Base-by-base conservation (phyloP, 345 rosid species). In the Aurinia saxatilis region DNA sequence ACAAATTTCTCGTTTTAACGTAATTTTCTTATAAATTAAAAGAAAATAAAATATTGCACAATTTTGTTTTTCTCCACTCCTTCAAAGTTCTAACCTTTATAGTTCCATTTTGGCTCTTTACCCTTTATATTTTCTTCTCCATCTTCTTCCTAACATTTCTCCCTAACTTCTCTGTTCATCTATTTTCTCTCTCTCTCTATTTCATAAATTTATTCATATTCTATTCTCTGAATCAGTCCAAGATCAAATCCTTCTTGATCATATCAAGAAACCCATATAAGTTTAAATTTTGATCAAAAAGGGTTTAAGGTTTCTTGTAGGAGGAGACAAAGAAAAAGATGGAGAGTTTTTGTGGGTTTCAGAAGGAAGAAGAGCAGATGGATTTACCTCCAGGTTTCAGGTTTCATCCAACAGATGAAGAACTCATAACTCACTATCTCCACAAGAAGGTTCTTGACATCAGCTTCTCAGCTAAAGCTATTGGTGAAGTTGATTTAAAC, bases 401-500 rank as follows among this genome's bases (percentile, higher is more conserved):
- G 27, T 89, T 92, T 74, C 95, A 88, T 71, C 98, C 98, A 3
- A 92, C 95, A 3, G 98, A 91, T 65, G 98, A 92, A 80, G 98
- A 92, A 74, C 98, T 92, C 50, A 92, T 92, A 67, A 79, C 76
- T 60, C 88, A 87, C 77, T 90, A 92, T 66, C 67, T 92, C 27
- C 73, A 73, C 72, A 81, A 81, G 76, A 90, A 90, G 68, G 99
- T 87, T 49, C 73, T 73, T 13, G 88, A 90, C 40, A 35, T 60
- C 36, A 63, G 35, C 40, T 92, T 92, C 82, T 41, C 85, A 13
- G 77, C 90, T 15, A 73, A 73, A 78, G 97, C 99, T 14, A 87
- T 92, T 46, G 99, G 95, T 37, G 96, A 90, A 69, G 97, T 87
- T 42, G 99, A 92, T 53, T 74, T 92, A 73, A 92, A 92, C 91